Conservation (phyloP, 352 stramenopile genomes). For the Lagenidium giganteum region DNA sequence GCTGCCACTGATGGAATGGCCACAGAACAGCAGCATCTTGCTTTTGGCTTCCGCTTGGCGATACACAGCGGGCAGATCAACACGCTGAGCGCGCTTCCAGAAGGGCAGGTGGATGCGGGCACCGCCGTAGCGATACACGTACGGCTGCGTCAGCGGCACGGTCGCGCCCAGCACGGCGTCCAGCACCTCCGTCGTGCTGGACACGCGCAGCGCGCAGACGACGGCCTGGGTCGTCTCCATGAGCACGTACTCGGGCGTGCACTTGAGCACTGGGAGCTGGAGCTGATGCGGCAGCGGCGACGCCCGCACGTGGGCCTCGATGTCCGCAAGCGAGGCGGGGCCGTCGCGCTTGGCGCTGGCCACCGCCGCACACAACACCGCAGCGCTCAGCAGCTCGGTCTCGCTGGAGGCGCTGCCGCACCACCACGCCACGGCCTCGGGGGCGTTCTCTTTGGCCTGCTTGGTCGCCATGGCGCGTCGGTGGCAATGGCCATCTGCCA, state of each 20-base stretch:
- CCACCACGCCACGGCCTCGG: no score
- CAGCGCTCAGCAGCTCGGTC: constrained; percentile 51
- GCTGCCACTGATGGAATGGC: constrained; percentile 62
- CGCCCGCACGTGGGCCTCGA: constrained; percentile 42
- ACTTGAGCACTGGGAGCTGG: constrained; percentile 32
- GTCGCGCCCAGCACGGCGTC: constrained; percentile 49
- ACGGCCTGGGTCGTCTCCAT: constrained; percentile 41
- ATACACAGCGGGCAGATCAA: constrained; percentile 42
- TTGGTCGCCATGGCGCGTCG: no score
- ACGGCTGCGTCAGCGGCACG: constrained; percentile 43
- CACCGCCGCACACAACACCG: constrained; percentile 54
- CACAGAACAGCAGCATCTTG: constrained; percentile 58
- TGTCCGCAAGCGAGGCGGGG: constrained; percentile 12
- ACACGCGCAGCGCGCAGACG: constrained; percentile 55
- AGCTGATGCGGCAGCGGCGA: constrained; percentile 50
- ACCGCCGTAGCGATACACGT: constrained; percentile 50
- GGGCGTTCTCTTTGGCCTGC: no score
- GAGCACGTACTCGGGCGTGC: constrained; percentile 41
- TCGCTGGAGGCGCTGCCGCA: constrained; percentile 39
- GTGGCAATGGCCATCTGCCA: no score
- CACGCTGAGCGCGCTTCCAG: constrained; percentile 39
- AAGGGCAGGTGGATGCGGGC: constrained; percentile 58
- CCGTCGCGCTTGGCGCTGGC: constrained; percentile 19
- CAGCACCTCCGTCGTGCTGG: constrained; percentile 36
- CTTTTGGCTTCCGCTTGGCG: constrained; percentile 24